Evolutionary conservation across 495 filamentous ascomycete species (phyloP), one percentile per base, ranked within the genome.

Genomic region (Ramalina intermedia): DNA sequence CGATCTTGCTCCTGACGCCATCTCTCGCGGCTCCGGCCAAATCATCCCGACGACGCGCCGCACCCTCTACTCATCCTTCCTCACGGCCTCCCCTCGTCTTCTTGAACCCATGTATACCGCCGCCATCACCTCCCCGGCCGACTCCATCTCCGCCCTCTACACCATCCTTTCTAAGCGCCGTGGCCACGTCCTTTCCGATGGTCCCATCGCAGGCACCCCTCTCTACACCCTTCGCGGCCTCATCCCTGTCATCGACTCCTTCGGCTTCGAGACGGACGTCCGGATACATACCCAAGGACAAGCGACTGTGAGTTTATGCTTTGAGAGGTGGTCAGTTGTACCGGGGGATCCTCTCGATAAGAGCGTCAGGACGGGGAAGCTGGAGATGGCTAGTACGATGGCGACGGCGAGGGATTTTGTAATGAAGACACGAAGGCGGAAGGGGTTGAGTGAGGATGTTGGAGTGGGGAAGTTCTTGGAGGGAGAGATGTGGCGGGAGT

Each of bases 251-350:
- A 93, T 98, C 57, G 91, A 98, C 67, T 84, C 78, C 11, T 98
- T 98, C 60, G 91, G 91, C 6, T 96, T 98, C 63, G 91, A 98
- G 66, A 96, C 91, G 3, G 91, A 98, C 67, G 72, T 96, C 38
- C 70, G 91, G 43, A 96, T 96, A 57, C 88, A 94, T 61, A 96
- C 93, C 0, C 88, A 94, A 63, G 90, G 91, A 37, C 84, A 89
- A 61, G 85, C 86, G 27, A 84, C 85, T 61, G 77, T 94, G 43
- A 87, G 79, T 56, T 71, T 96, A n/a, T 85, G 88, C 1, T 98
- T 98, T 64, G 91, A 98, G 56, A 79, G 87, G 37, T 98, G 91
- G 91, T 85, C 72, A 53, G 83, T 95, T 46, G 88, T 98, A 4
- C 91, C 91, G 3, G 91, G 91, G 42, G 93, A 98, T 61, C 91